phyloP scores from a whole-genome alignment of 768 basidiomycete species.

The Mycena latifolia region DNA sequence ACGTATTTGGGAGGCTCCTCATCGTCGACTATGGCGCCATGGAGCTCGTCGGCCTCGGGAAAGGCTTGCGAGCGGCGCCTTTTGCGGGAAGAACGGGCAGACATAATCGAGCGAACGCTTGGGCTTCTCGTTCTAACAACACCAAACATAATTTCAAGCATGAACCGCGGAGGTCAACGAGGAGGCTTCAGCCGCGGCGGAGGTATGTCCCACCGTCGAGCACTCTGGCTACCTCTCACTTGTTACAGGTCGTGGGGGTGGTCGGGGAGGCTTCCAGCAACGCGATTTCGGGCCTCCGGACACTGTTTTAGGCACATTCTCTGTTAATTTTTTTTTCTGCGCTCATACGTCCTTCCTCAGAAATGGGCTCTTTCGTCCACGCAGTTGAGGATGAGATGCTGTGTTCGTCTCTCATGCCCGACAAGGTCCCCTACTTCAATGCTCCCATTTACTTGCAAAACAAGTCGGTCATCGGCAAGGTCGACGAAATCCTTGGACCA shows the following conservation, averaged over 20 bases:
- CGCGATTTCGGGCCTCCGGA: conserved; percentile 86
- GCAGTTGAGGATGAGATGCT: conserved; percentile 99
- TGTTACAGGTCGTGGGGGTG: conserved; percentile 67
- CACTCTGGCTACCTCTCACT: conserved; percentile 40
- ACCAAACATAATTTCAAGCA: conserved; percentile 38
- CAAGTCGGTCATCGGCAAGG: conserved; percentile 95
- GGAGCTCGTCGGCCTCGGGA: conserved; percentile 42
- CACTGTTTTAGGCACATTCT: conserved; percentile 65
- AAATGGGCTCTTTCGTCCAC: conserved; percentile 93
- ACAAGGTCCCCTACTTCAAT: conserved; percentile 99
- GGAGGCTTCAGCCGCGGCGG: conserved; percentile 63
- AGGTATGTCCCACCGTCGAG: conserved; percentile 46
- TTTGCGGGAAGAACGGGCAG: conserved; percentile 49
- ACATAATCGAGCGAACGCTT: conserved; percentile 1
- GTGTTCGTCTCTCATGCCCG: conserved; percentile 83
- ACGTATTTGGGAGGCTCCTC: conserved; percentile 7
- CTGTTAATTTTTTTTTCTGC: conserved; percentile 24
- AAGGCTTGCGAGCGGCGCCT: conserved; percentile 61
- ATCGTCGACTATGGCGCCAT: not conserved
- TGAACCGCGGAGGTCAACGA: conserved; percentile 67
- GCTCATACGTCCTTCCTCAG: conserved; percentile 54
- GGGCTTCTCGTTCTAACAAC: conserved; percentile 1
- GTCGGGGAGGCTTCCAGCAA: conserved; percentile 79
- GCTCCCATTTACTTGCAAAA: conserved; percentile 98
- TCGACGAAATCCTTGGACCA: conserved; percentile 99